Evolutionary conservation across 148 eudicot genomes (phyloP), one percentile per base, ranked within the genome.

Genomic region (Linanthus parryae): DNA sequence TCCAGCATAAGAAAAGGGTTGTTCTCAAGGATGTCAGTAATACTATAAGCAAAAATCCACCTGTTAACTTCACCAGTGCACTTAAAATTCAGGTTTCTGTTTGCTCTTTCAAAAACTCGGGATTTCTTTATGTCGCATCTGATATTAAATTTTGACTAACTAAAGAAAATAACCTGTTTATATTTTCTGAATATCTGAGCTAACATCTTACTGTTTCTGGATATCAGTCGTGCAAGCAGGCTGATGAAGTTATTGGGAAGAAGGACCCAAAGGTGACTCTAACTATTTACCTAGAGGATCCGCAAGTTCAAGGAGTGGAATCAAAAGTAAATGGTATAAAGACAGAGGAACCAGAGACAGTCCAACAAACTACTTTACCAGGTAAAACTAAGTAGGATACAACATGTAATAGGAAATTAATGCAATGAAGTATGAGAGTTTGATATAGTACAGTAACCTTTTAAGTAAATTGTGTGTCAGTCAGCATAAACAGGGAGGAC

Each of bases 21-120:
- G 81, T 75, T 20, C 83, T 89, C 39, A 59, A 70, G 56, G 91
- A 89, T 67, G 78, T 80, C 45, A 85, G 95, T 40, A 89, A 89
- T 49, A 60, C 67, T 24, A 21, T 50, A n/a, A 61, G 76, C 54
- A 76, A 70, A 22, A 70, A 54, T 29, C 57, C 82, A 38, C 52
- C 54, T 27, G 23, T 51, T 18, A 44, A 66, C 24, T 56, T 71
- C 69, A 54, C 60, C 31, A 69, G 44, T 29, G 80, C 38, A 36
- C 65, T 70, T 33, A 76, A 56, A 65, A 17, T 42, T 61, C 84
- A 75, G 57, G 34, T 54, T 24, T 10, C 44, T 25, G 35, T 23
- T 38, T 57, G 43, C 21, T 11, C 21, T 13, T 21, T 31, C 24
- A 31, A 11, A 8, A 20, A 42, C 15, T 26, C 31, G 6, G 14